Evolutionary conservation across 768 basidiomycete genomes (phyloP).

Genomic region (Clitopilus passeckerianus): DNA sequence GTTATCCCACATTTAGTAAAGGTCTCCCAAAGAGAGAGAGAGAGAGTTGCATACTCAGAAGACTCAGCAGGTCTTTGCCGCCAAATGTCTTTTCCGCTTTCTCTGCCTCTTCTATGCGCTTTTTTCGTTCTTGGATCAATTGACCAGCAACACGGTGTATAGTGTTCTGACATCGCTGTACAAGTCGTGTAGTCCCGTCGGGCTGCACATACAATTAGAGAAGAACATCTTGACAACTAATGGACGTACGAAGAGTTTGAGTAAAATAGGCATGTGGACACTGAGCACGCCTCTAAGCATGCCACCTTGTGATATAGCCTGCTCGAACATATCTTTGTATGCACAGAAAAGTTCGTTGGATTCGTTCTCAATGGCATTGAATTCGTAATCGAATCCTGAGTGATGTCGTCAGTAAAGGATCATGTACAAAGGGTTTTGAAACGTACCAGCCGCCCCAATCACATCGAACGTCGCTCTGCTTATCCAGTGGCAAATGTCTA

Average conservation of each 20-base stretch:
- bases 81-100: slow-evolving; percentile 42
- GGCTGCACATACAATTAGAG: slow-evolving; percentile 34
- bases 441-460: slow-evolving; percentile 79
- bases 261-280: slow-evolving; percentile 56
- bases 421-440: not conserved
- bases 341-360: slow-evolving; percentile 74
- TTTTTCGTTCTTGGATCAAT: slow-evolving; percentile 76
- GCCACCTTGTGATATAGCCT: slow-evolving; percentile 54
- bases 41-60: slow-evolving; percentile 58
- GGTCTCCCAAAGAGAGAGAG: not conserved
- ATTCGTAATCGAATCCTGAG: slow-evolving; percentile 80
- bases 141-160: slow-evolving; percentile 71
- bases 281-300: slow-evolving; percentile 40
- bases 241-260: slow-evolving; percentile 49
- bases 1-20: not conserved
- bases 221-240: not conserved
- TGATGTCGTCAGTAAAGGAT: not conserved
- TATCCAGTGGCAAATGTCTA: slow-evolving; percentile 81
- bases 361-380: slow-evolving; percentile 78
- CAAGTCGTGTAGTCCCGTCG: slow-evolving; percentile 40
- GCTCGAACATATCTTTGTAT: slow-evolving; percentile 83
- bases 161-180: slow-evolving; percentile 52
- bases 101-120: slow-evolving; percentile 58
- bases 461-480: slow-evolving; percentile 86
- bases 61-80: slow-evolving; percentile 74